phyloP scores from a whole-genome alignment of 176 grass and related monocot genomes.

The Musa schizocarpa region DNA sequence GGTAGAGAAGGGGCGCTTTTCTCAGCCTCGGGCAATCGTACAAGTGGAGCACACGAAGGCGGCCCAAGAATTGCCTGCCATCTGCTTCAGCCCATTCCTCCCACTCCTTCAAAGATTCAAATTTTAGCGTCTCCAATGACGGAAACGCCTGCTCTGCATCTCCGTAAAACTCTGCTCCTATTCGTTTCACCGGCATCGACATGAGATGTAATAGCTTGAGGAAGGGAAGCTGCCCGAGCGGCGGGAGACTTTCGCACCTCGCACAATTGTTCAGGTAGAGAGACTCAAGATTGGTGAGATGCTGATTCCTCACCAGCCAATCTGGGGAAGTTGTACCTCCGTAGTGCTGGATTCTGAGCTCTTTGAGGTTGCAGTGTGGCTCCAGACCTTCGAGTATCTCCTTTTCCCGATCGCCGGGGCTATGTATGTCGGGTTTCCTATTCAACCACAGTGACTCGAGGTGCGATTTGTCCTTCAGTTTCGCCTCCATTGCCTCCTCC shows the following conservation, averaged over 20 bases:
- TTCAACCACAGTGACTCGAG: too few species aligned
- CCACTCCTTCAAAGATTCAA: too few species aligned
- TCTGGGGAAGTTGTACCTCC: constrained; percentile 4
- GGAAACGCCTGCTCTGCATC: too few species aligned
- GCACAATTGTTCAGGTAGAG: neutral
- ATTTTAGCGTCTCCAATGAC: too few species aligned
- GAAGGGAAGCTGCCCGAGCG: constrained; percentile 25
- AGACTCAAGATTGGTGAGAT: neutral
- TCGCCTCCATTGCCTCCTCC: neutral
- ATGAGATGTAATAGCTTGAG: constrained; percentile 6
- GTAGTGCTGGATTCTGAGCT: constrained; percentile 16
- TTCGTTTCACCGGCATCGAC: neutral
- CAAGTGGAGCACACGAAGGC: too few species aligned
- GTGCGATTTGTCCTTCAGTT: neutral
- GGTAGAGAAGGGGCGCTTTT: too few species aligned
- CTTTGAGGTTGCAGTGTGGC: constrained; percentile 15
- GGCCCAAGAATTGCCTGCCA: too few species aligned
- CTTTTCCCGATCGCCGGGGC: too few species aligned
- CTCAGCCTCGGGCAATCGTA: too few species aligned
- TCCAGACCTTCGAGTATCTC: constrained; percentile 20
- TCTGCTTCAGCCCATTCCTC: too few species aligned
- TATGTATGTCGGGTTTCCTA: too few species aligned
- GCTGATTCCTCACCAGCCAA: constrained; percentile 3
- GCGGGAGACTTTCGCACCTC: neutral
- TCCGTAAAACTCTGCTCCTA: constrained; percentile 8